A percentile compares a stretch with the other conserved stretches of the same genome.
These are phyloP conservation scores for Malassezia brasiliensis DNA, from an alignment of 1,284 basidiomycete genomes.

Conservation along the genomic window DNA sequence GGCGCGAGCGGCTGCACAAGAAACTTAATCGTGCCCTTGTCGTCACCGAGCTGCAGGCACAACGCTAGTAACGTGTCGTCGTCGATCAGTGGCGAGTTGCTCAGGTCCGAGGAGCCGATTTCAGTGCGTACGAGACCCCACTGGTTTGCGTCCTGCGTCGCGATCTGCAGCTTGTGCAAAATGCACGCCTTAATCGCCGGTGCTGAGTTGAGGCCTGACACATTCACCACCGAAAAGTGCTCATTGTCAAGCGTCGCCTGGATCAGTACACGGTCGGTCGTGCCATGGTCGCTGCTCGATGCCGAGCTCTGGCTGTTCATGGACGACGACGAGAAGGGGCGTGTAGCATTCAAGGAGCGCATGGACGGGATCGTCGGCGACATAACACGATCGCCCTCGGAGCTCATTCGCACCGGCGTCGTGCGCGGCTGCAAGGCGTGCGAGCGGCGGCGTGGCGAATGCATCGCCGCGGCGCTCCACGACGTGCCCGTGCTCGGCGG, in stretches of 20 bases:
- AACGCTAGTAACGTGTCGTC: conserved; percentile 43
- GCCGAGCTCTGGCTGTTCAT: conserved; percentile 6
- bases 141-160: not conserved
- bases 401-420: not conserved
- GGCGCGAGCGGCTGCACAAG: conserved; percentile 25
- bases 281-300: not conserved
- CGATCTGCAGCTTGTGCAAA: conserved; percentile 17
- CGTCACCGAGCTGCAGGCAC: conserved; percentile 44
- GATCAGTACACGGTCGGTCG: conserved; percentile 30
- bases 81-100: conserved; percentile 31
- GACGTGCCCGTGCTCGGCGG: not conserved
- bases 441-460: not conserved
- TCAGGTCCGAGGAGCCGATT: conserved; percentile 34
- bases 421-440: not conserved
- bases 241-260: conserved; percentile 48
- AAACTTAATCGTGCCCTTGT: conserved; percentile 45
- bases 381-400: not conserved
- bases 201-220: conserved; percentile 37
- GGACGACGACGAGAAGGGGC: conserved; percentile 8
- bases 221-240: conserved; percentile 44
- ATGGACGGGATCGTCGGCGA: not conserved
- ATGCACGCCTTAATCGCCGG: conserved; percentile 44
- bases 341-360: not conserved
- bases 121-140: conserved; percentile 38
- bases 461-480: not conserved